A percentile compares a stretch with the other conserved stretches of the same genome.
Conservation (phyloP, 371 early-diverging fungal species). For the Actinomortierella ambigua region DNA sequence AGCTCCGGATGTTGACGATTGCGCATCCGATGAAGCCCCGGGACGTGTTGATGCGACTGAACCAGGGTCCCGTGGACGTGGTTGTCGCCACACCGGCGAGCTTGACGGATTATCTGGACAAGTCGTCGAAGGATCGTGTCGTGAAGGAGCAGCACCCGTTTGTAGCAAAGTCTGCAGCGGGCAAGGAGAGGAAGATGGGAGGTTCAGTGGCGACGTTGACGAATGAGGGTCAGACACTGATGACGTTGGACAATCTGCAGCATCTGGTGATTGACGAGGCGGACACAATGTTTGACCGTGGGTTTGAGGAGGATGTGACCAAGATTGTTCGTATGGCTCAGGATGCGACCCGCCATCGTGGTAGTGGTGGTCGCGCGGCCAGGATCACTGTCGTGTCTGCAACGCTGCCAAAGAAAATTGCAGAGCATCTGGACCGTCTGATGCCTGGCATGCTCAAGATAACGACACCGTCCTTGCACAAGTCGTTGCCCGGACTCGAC, state of each 20-base stretch:
- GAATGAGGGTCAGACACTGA: background rate
- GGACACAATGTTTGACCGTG: conserved; percentile 88
- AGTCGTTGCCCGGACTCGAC: conserved; percentile 72
- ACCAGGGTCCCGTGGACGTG: conserved; percentile 74
- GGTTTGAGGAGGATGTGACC: conserved; percentile 73
- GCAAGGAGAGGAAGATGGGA: conserved; percentile 1
- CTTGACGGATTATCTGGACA: conserved; percentile 47
- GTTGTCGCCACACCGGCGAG: conserved; percentile 82
- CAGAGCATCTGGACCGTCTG: conserved; percentile 57
- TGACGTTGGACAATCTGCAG: conserved; percentile 54
- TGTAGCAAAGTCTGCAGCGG: too few relatives aligned
- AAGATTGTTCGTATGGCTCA: conserved; percentile 51
- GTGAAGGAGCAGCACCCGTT: background rate
- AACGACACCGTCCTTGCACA: conserved; percentile 85
- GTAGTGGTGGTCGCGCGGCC: conserved; percentile 5
- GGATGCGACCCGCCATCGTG: conserved; percentile 13
- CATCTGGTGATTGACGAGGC: conserved; percentile 92
- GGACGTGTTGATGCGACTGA: conserved; percentile 48
- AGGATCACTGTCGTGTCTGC: conserved; percentile 78
- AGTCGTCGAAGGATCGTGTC: background rate
- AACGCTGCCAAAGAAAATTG: conserved; percentile 84
- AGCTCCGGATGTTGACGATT: conserved; percentile 71
- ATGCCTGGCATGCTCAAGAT: conserved; percentile 69
- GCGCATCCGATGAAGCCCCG: conserved; percentile 51
- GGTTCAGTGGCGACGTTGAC: conserved; percentile 1